Evolutionary conservation across 1,284 basidiomycete species (phyloP).

Genomic region (Papiliotrema fonsecae): DNA sequence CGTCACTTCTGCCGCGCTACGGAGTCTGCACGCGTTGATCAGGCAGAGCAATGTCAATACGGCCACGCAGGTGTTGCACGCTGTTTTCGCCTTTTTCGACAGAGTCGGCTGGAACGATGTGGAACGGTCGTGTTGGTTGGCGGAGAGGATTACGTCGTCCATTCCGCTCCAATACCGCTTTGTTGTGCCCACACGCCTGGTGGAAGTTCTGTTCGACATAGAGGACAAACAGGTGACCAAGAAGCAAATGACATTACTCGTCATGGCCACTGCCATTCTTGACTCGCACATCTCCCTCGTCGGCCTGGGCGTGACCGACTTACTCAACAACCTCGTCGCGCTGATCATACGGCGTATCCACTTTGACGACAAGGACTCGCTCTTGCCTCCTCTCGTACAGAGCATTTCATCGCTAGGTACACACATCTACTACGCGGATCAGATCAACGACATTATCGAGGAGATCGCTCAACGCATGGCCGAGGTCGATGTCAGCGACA

Average conservation of each 20-base stretch:
- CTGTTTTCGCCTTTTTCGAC: slow-evolving; percentile 64
- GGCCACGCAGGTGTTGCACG: slow-evolving; percentile 61
- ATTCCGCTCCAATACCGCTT: slow-evolving; percentile 89
- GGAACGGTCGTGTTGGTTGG: slow-evolving; percentile 77
- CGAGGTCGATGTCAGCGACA: slow-evolving; percentile 48
- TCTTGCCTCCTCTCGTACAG: slow-evolving; percentile 67
- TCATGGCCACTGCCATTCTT: slow-evolving; percentile 77
- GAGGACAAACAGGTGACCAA: slow-evolving; percentile 57
- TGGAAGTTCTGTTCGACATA: slow-evolving; percentile 70
- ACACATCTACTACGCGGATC: slow-evolving; percentile 93
- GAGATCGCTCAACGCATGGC: slow-evolving; percentile 73
- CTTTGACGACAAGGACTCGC: slow-evolving; percentile 60
- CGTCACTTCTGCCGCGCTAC: slow-evolving; percentile 68
- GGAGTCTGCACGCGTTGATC: slow-evolving; percentile 67
- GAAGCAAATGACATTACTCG: slow-evolving; percentile 65
- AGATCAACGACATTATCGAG: slow-evolving; percentile 86
- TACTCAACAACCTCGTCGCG: slow-evolving; percentile 70
- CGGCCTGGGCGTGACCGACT: slow-evolving; percentile 86
- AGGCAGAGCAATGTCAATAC: slow-evolving; percentile 74
- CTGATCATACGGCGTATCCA: slow-evolving; percentile 68
- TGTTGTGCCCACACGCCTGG: slow-evolving; percentile 75
- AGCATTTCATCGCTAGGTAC: slow-evolving; percentile 73
- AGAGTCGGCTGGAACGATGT: slow-evolving; percentile 65
- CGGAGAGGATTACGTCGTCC: slow-evolving; percentile 71
- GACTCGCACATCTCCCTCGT: slow-evolving; percentile 75